These are phyloP conservation scores for Penicillium sp. DNA, from an alignment of 2,329 filamentous ascomycete genomes.

Conservation along the genomic window DNA sequence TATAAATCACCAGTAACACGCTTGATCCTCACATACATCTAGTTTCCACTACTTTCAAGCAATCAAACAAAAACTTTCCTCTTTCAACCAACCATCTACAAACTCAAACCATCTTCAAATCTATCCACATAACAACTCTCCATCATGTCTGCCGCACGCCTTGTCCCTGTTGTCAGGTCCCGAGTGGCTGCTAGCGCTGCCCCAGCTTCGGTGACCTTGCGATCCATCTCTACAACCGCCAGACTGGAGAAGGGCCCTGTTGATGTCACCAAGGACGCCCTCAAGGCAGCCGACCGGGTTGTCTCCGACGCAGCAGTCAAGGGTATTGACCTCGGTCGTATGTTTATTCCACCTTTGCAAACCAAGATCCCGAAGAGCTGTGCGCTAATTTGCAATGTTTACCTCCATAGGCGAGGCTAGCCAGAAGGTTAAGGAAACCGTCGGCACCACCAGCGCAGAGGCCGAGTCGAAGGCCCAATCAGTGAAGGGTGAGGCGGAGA, in stretches of 20 bases:
- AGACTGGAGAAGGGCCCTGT: slow-evolving; percentile 58
- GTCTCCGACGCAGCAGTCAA: slow-evolving; percentile 63
- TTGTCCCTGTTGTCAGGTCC: slow-evolving; percentile 36
- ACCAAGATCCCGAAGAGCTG: not conserved
- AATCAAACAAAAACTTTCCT: not conserved
- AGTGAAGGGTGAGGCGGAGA: slow-evolving; percentile 12
- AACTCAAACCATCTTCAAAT: not conserved
- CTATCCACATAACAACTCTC: not conserved
- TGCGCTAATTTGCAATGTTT: slow-evolving; percentile 14
- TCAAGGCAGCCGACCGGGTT: slow-evolving; percentile 63
- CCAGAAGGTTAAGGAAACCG: slow-evolving; percentile 51
- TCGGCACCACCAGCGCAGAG: slow-evolving; percentile 52
- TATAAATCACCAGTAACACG: not conserved
- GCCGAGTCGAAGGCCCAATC: slow-evolving; percentile 53
- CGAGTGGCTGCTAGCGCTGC: slow-evolving; percentile 24
- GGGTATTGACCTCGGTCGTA: slow-evolving; percentile 68
- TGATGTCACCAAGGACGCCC: slow-evolving; percentile 63
- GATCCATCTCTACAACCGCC: slow-evolving; percentile 60
- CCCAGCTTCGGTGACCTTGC: slow-evolving; percentile 28
- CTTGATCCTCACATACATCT: too few species aligned
- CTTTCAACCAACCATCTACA: slow-evolving; percentile 5
- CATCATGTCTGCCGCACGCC: slow-evolving; percentile 39
- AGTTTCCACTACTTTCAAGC: not conserved
- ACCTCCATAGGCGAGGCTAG: slow-evolving; percentile 56
- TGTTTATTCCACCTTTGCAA: slow-evolving; percentile 33